Base-by-base conservation (phyloP, 2,329 filamentous ascomycete species). In the Trichocomaceae sp. region DNA sequence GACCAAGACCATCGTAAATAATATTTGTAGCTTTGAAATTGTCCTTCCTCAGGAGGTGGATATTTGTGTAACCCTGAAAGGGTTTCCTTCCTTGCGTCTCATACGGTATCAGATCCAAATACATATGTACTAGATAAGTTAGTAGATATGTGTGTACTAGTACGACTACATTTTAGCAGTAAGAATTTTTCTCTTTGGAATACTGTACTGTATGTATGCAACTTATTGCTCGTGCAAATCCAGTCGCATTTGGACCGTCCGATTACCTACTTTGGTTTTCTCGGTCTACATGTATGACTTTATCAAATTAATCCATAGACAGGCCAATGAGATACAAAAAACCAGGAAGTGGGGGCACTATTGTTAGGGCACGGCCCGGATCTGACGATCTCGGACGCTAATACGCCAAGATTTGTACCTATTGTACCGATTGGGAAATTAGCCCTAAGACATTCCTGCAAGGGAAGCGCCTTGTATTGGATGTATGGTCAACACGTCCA, bases 401-500 rank as follows among this genome's bases (percentile, higher is more conserved):
- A 52, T 22, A 35, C 41, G 29, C 50, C 46, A 46, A 52, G 23
- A 46, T 46, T n/a, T 31, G 50, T 46, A 52, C 50, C 50, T 46
- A 7, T 15, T 2, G 10, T 51, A 17, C 50, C 41, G 29, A 52
- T 52, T 19, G 19, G 50, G 50, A 20, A 52, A 26, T 46, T 46
- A 52, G 41, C 50, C 41, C 50, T 52, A 46, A 52, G 50, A 52
- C 50, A 52, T 15, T 35, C 9, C 41, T 37, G 50, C 50, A 52
- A 52, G 50, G 50, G 50, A 19, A 22, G n/a, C 20, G 19, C 44
- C 35, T 46, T 46, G 35, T 46, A 20, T 42, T 12, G 6, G 31
- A 35, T 15, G 3, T 15, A 35, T 35, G 31, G 13, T 15, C 9
- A 35, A 35, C 13, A 35, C 12, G 12, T 8, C 31, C 12, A 35